These are phyloP conservation scores for Huiozyma naganishii DNA, from an alignment of 805 yeast genomes.

Conservation along the genomic window DNA sequence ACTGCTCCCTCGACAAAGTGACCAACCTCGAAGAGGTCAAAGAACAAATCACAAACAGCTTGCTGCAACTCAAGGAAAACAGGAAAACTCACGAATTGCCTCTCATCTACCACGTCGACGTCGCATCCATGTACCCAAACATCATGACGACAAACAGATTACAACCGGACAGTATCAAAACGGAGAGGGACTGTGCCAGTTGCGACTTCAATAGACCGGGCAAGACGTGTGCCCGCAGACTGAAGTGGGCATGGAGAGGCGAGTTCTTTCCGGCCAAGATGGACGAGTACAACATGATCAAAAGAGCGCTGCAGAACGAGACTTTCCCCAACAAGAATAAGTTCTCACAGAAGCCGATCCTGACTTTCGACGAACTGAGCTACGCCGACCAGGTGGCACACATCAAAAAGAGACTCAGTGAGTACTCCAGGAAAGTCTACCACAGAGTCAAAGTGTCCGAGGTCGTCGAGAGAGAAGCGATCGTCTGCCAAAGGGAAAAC, in stretches of 20 bases:
- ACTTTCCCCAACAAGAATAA: constrained; percentile 54
- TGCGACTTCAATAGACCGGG: constrained; percentile 97
- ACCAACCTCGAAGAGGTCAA: constrained; percentile 70
- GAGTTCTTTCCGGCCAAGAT: constrained; percentile 85
- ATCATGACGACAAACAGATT: constrained; percentile 95
- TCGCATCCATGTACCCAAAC: constrained; percentile 98
- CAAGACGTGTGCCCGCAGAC: constrained; percentile 78
- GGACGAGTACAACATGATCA: constrained; percentile 86
- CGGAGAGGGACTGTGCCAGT: constrained; percentile 90
- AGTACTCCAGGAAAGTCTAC: constrained; percentile 77
- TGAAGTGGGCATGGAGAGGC: constrained; percentile 98
- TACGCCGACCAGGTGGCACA: constrained; percentile 66
- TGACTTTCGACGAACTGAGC: constrained; percentile 66
- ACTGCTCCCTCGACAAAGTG: constrained; percentile 62
- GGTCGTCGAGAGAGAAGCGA: constrained; percentile 80
- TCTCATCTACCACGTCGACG: constrained; percentile 92
- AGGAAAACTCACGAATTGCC: constrained; percentile 72
- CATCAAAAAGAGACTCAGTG: constrained; percentile 68
- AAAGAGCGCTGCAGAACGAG: constrained; percentile 71
- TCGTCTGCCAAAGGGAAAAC: constrained; percentile 93
- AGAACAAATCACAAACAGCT: constrained; percentile 40
- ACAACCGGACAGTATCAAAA: constrained; percentile 96
- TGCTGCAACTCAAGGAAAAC: constrained; percentile 47
- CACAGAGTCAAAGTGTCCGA: constrained; percentile 73
- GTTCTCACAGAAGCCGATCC: constrained; percentile 43